Evolutionary conservation across 2,329 filamentous ascomycete genomes (phyloP).

Genomic region (Colletotrichum sp.): DNA sequence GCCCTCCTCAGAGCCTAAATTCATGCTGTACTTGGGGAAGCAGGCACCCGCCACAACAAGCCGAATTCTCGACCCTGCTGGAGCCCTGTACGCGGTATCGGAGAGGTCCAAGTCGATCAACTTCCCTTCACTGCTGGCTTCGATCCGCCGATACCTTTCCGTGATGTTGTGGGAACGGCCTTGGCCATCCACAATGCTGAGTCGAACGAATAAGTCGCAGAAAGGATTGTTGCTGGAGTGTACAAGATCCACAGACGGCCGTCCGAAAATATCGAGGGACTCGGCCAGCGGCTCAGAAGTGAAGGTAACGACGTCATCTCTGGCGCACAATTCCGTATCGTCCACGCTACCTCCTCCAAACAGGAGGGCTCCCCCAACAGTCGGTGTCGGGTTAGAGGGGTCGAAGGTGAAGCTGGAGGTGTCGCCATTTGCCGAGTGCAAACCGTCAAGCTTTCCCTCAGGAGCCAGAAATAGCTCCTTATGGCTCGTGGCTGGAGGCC

Average conservation of each 20-base stretch:
- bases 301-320: conserved; percentile 27
- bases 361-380: conserved; percentile 21
- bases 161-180: conserved; percentile 28
- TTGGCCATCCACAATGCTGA: conserved; percentile 26
- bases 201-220: conserved; percentile 27
- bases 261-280: conserved; percentile 24
- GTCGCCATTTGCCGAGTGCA: background rate
- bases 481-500: conserved; percentile 14
- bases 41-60: conserved; percentile 27
- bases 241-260: conserved; percentile 22
- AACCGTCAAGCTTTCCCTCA: background rate
- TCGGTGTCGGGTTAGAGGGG: conserved; percentile 28
- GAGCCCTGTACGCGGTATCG: conserved; percentile 26
- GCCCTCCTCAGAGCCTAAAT: conserved; percentile 25
- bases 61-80: conserved; percentile 24
- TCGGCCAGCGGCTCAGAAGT: conserved; percentile 23
- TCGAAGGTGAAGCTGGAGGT: conserved; percentile 25
- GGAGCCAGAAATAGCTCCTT: conserved; percentile 3
- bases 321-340: conserved; percentile 20
- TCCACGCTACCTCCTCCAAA: conserved; percentile 19
- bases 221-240: conserved; percentile 28
- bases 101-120: background rate
- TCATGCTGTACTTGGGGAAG: conserved; percentile 22
- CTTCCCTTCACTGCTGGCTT: background rate
- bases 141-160: conserved; percentile 24